Conservation (phyloP, 768 basidiomycete genomes). For the Xerocomellus chrysenteron region DNA sequence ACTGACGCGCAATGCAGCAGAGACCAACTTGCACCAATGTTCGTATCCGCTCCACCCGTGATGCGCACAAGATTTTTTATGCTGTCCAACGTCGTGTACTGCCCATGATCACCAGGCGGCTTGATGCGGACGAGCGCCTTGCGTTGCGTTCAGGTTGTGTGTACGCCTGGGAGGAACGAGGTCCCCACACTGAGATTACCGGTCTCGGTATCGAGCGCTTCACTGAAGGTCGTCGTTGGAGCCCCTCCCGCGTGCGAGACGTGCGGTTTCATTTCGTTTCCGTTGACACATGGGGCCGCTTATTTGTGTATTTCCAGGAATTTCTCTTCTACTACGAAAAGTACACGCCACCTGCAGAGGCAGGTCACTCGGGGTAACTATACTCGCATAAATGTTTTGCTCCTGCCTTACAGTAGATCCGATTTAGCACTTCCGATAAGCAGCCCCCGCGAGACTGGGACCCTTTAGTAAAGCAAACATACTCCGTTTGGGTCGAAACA, state of each 20-base stretch:
- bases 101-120: conserved; percentile 71
- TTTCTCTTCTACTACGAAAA: conserved; percentile 86
- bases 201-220: conserved; percentile 83
- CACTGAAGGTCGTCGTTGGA: conserved; percentile 83
- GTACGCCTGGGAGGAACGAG: conserved; percentile 73
- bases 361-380: conserved; percentile 42
- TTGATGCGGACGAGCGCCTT: conserved; percentile 74
- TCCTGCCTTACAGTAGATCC: conserved; percentile 5
- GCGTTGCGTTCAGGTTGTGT: conserved; percentile 47
- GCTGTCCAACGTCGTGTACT: conserved; percentile 63
- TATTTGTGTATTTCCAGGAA: conserved; percentile 48
- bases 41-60: conserved; percentile 73
- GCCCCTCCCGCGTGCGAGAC: conserved; percentile 79
- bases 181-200: conserved; percentile 69
- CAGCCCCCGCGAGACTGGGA: conserved; percentile 63
- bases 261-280: conserved; percentile 40
- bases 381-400: neutral
- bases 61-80: conserved; percentile 81
- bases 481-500: conserved; percentile 74
- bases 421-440: conserved; percentile 41
- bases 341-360: conserved; percentile 50
- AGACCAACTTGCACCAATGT: conserved; percentile 65
- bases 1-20: conserved; percentile 49
- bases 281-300: conserved; percentile 3
- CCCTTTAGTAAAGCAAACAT: conserved; percentile 78